These are phyloP conservation scores for Agroathelia rolfsii DNA, from an alignment of 1,284 basidiomycete species.

Conservation along the genomic window DNA sequence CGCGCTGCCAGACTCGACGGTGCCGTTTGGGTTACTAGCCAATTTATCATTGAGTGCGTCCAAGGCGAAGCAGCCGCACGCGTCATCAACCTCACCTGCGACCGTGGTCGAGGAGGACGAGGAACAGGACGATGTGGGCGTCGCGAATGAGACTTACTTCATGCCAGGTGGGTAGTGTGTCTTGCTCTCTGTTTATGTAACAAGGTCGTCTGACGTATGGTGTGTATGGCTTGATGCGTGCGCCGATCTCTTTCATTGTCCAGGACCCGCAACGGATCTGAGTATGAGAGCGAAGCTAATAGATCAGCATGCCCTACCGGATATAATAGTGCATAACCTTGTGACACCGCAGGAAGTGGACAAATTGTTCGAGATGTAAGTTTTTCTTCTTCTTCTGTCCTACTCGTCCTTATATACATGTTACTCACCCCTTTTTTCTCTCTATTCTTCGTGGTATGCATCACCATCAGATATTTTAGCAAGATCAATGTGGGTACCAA, in stretches of 20 bases:
- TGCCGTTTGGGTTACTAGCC: constrained; percentile 66
- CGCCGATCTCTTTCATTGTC: constrained; percentile 6
- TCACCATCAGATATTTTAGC: constrained; percentile 54
- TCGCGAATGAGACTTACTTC: constrained; percentile 78
- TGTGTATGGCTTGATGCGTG: constrained; percentile 3
- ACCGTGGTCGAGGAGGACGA: constrained; percentile 28
- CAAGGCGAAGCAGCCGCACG: constrained; percentile 22
- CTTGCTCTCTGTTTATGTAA: neutral
- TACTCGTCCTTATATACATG: constrained; percentile 15
- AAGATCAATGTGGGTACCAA: constrained; percentile 50
- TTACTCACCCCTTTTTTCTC: too few species aligned
- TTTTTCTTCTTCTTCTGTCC: constrained; percentile 12
- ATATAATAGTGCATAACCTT: constrained; percentile 73
- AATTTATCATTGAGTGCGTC: constrained; percentile 53
- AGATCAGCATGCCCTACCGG: constrained; percentile 71
- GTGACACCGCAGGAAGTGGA: constrained; percentile 76
- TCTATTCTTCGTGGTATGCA: too few species aligned
- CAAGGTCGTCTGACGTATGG: neutral
- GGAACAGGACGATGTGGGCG: constrained; percentile 33
- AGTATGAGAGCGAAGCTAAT: constrained; percentile 62
- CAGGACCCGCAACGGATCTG: constrained; percentile 63
- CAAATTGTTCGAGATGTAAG: constrained; percentile 75
- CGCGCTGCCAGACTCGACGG: constrained; percentile 52
- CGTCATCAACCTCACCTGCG: too few species aligned
- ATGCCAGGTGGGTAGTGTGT: constrained; percentile 44